These are phyloP conservation scores for Collybia mongolica DNA, from an alignment of 768 basidiomycete species.

Conservation along the genomic window DNA sequence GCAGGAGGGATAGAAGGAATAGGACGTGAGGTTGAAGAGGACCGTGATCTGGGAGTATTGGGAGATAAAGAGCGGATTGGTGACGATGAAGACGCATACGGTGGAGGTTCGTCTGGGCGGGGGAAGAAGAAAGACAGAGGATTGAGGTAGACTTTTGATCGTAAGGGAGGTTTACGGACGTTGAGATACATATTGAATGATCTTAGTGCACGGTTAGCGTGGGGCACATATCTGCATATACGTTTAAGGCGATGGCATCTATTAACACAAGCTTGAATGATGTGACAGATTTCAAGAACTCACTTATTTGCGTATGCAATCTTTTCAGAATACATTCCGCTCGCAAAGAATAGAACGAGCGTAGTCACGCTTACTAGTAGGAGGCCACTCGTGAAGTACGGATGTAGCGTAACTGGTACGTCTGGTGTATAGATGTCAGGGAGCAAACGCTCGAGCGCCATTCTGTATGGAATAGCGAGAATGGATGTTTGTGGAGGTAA, in stretches of 20 bases:
- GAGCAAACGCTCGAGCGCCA: slow-evolving; percentile 44
- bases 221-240: slow-evolving; percentile 84
- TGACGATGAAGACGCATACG: slow-evolving; percentile 18
- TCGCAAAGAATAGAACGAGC: slow-evolving; percentile 91
- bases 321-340: slow-evolving; percentile 95
- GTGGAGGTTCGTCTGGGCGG: slow-evolving; percentile 29
- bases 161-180: slow-evolving; percentile 76
- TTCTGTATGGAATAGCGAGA: slow-evolving; percentile 60
- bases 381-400: slow-evolving; percentile 76
- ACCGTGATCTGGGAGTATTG: slow-evolving; percentile 22
- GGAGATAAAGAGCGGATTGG: slow-evolving; percentile 28
- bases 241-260: neutral
- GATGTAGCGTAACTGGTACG: slow-evolving; percentile 50
- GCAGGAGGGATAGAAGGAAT: slow-evolving; percentile 88
- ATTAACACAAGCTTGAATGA: neutral
- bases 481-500: slow-evolving; percentile 63
- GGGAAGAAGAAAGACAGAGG: slow-evolving; percentile 61
- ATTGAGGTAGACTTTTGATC: slow-evolving; percentile 55
- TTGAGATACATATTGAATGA: slow-evolving; percentile 98
- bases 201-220: slow-evolving; percentile 88
- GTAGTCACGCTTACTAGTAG: slow-evolving; percentile 90
- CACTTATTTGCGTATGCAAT: slow-evolving; percentile 96
- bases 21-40: slow-evolving; percentile 36
- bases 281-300: slow-evolving; percentile 27
- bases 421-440: slow-evolving; percentile 49